phyloP scores from a whole-genome alignment of 495 filamentous ascomycete genomes.

The Aeminium ludgeri region DNA sequence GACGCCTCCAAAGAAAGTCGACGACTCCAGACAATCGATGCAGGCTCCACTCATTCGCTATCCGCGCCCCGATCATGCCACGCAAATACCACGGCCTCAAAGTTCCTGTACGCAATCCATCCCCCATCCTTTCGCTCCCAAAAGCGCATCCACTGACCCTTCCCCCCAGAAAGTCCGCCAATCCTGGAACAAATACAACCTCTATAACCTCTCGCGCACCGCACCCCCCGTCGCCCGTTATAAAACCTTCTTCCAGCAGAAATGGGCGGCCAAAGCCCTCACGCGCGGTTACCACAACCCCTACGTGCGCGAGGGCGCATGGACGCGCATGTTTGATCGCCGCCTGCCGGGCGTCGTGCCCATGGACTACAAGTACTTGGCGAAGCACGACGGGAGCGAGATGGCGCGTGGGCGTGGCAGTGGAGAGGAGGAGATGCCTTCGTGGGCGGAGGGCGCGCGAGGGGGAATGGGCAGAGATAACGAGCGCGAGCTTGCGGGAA shows the following conservation, averaged over 20 bases:
- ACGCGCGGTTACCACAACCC: constrained; percentile 86
- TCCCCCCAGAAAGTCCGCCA: constrained; percentile 65
- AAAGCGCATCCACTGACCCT: not conserved
- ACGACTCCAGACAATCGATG: no score
- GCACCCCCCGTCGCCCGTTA: constrained; percentile 16
- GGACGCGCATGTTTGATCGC: constrained; percentile 78
- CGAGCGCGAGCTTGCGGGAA: constrained; percentile 10
- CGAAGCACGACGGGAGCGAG: constrained; percentile 60
- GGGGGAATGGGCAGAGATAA: constrained; percentile 14
- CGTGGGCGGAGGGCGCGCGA: not conserved
- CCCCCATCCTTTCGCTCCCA: constrained; percentile 14
- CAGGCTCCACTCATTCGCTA: no score
- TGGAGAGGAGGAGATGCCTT: constrained; percentile 30
- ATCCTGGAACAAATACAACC: constrained; percentile 95
- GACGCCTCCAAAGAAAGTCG: no score
- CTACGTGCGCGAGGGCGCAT: constrained; percentile 74
- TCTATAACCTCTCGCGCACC: constrained; percentile 63
- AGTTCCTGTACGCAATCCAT: constrained; percentile 33
- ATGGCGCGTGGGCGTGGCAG: constrained; percentile 67
- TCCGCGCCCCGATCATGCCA: constrained; percentile 28
- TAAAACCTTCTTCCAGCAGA: constrained; percentile 88
- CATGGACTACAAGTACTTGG: constrained; percentile 65
- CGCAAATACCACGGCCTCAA: constrained; percentile 48
- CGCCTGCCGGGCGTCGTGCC: constrained; percentile 62
- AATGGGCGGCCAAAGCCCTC: constrained; percentile 75